Conservation (phyloP, 768 basidiomycete species). For the Hortiboletus campestris region DNA sequence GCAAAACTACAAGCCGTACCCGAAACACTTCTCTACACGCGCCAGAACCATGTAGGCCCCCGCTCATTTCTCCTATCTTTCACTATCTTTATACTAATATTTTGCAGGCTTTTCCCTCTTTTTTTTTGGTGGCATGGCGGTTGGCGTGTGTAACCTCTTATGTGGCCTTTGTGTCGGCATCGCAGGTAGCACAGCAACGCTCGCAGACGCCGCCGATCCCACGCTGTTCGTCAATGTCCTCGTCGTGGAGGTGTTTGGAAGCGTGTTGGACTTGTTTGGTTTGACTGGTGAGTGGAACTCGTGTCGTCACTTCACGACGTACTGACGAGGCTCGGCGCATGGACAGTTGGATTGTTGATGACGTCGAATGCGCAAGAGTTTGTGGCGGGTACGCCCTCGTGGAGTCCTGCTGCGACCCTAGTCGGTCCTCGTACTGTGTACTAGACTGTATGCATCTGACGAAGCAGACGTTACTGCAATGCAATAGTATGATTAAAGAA, state of each 20-base stretch:
- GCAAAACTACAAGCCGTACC: constrained; percentile 66
- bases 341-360: constrained; percentile 77
- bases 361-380: constrained; percentile 66
- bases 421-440: constrained; percentile 36
- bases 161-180: constrained; percentile 94
- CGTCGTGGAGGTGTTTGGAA: constrained; percentile 92
- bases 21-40: constrained; percentile 72
- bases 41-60: constrained; percentile 70
- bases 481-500: constrained; percentile 18
- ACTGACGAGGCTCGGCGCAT: background rate
- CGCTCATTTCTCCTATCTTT: background rate
- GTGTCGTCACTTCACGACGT: background rate
- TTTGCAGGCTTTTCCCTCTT: constrained; percentile 74
- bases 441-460: constrained; percentile 5
- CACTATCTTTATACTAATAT: background rate
- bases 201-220: constrained; percentile 95
- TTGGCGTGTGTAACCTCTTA: constrained; percentile 92
- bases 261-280: constrained; percentile 90
- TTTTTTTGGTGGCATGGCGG: constrained; percentile 98
- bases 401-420: constrained; percentile 26
- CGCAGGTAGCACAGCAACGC: constrained; percentile 91
- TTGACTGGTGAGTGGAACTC: constrained; percentile 68
- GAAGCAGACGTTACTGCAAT: too few relatives aligned
- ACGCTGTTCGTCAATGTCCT: constrained; percentile 94
- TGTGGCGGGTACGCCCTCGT: constrained; percentile 33